Percentiles rank a stretch among this genome's conserved stretches.
Conservation (phyloP, 2,329 filamentous ascomycete genomes). For the Ciborinia camelliae region DNA sequence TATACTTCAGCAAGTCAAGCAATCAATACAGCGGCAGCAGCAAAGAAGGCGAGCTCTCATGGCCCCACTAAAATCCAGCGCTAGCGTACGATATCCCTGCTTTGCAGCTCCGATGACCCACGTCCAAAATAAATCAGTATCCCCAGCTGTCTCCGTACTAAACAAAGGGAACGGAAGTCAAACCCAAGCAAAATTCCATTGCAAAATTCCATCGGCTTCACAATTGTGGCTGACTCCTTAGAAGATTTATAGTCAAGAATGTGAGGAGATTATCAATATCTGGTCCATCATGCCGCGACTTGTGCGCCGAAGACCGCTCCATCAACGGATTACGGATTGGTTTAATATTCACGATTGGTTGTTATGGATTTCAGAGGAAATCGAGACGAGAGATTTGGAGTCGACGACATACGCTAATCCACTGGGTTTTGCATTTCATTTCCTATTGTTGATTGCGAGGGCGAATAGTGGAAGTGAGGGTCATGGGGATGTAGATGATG, state of each 20-base stretch:
- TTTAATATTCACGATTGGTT: constrained; percentile 87
- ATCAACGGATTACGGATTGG: constrained; percentile 74
- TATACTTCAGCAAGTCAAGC: constrained; percentile 18
- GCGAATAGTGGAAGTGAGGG: constrained; percentile 60
- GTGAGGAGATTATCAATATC: constrained; percentile 1
- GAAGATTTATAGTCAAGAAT: neutral
- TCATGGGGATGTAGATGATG: constrained; percentile 64
- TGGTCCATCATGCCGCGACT: constrained; percentile 63
- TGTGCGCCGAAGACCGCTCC: constrained; percentile 74
- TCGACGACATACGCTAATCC: constrained; percentile 73
- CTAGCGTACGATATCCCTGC: constrained; percentile 14
- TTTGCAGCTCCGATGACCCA: constrained; percentile 16
- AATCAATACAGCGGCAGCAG: constrained; percentile 15
- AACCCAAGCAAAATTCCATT: constrained; percentile 10
- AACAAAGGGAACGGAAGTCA: constrained; percentile 8
- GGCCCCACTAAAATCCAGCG: constrained; percentile 11
- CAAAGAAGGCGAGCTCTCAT: constrained; percentile 18
- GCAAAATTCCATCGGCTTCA: neutral
- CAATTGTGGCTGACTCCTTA: neutral
- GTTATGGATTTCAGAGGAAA: constrained; percentile 86
- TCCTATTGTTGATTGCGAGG: constrained; percentile 76
- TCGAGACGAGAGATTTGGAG: constrained; percentile 89
- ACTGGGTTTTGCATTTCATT: constrained; percentile 72
- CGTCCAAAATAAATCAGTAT: constrained; percentile 3
- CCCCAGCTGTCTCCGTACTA: constrained; percentile 1